Percentiles rank a stretch among this genome's conserved stretches.
Conservation (phyloP, 495 filamentous ascomycete genomes). For the Neurospora pannonica region DNA sequence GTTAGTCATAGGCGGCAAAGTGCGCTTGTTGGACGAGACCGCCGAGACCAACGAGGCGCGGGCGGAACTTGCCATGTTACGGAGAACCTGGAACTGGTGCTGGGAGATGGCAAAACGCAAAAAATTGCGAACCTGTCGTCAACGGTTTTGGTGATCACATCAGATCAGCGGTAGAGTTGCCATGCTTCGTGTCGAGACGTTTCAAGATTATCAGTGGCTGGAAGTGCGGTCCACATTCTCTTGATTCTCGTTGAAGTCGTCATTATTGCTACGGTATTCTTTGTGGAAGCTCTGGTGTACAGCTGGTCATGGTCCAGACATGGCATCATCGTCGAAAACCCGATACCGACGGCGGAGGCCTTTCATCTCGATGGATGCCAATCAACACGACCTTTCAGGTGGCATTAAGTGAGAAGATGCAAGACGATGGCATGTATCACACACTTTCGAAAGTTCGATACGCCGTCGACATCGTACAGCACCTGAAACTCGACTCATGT, state of each 20-base stretch:
- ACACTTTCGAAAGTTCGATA: background rate
- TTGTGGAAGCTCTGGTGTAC: background rate
- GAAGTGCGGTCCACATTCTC: background rate
- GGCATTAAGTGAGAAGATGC: background rate
- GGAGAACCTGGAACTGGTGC: background rate
- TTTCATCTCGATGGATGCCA: background rate
- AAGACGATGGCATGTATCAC: background rate
- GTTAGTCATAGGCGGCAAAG: background rate
- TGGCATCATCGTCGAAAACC: background rate
- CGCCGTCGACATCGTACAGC: background rate
- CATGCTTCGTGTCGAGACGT: background rate
- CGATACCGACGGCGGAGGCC: background rate
- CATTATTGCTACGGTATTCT: background rate
- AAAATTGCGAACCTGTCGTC: background rate
- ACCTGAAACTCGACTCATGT: background rate
- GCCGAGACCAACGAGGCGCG: background rate
- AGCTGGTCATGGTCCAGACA: background rate
- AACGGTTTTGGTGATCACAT: background rate
- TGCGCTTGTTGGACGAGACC: background rate
- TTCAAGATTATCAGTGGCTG: background rate
- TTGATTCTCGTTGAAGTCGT: background rate
- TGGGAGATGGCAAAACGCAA: background rate
- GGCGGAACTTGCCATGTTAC: background rate
- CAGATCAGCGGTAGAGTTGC: background rate
- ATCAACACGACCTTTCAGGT: background rate